Base-by-base conservation (phyloP, 352 stramenopile genomes). In the Phytopythium helicoides region DNA sequence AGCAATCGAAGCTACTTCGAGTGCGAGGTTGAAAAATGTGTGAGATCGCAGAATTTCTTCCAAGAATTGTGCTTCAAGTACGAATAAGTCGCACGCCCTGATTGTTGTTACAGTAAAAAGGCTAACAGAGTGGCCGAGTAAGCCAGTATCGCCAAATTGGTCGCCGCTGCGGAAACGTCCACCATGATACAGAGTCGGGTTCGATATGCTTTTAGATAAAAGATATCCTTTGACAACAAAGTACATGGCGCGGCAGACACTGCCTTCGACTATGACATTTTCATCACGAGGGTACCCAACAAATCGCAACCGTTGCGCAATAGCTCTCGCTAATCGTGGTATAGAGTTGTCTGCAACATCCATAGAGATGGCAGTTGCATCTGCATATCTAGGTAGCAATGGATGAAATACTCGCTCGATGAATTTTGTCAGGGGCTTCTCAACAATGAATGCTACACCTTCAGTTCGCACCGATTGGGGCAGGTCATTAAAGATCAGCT, bases 141-240 rank as follows among this genome's bases (percentile, higher is more conserved):
- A 35, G 6, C 73, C 76, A 18, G 54, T 76, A 15, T 86, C 68
- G 5, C 75, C 73, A 42, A 88, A 86, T 48, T 78, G 85, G 40
- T 86, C 71, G 7, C 77, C 75, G 28, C 63, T 64, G 34, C 64
- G 63, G 54, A 69, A 87, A 22, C 68, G 62, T 8, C 50, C 59
- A 3, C 62, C 68, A n/a, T 79, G 65, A 36, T 87, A 83, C n/a
- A 80, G 55, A 8, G 35, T 39, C 16, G 76, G 44, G 41, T 84
- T 81, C 14, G 75, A 81, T 34, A 65, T 19, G 47, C 66, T 84
- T 42, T 77, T 76, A 10, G 71, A 71, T 45, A 79, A 60, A 15
- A 89, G 40, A 15, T 86, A 77, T 4, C 79, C 76, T 2, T 65
- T 64, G 14, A 87, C 79, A 25, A 88, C 73, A 37, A 90, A 90